phyloP scores from a whole-genome alignment of 1,284 basidiomycete genomes.

The Athelia sp. region DNA sequence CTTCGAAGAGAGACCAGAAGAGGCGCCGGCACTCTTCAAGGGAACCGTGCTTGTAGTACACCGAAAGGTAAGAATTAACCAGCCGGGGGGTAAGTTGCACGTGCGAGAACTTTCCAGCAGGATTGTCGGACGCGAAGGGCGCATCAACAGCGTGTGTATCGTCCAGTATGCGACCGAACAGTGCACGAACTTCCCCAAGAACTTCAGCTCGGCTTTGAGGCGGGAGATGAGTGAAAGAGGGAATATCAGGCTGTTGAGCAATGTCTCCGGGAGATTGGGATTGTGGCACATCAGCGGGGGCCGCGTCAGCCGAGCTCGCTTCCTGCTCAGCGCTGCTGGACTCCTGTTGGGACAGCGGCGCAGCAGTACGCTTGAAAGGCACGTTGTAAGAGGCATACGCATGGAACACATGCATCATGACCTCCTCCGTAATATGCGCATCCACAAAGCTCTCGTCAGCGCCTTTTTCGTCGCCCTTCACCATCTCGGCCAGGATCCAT shows the following conservation, averaged over 20 bases:
- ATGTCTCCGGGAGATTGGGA: too few relatives aligned
- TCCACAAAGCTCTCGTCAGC: constrained; percentile 15
- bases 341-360: constrained; percentile 21
- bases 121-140: constrained; percentile 13
- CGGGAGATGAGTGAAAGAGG: constrained; percentile 53
- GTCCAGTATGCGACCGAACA: constrained; percentile 68
- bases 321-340: neutral
- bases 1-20: constrained; percentile 44
- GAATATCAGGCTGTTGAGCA: constrained; percentile 1
- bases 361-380: constrained; percentile 52
- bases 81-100: constrained; percentile 63
- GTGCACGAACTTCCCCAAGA: constrained; percentile 61
- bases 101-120: constrained; percentile 38
- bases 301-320: too few relatives aligned
- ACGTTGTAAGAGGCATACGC: constrained; percentile 81
- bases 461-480: constrained; percentile 31
- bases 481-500: constrained; percentile 91
- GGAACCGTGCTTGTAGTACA: constrained; percentile 62
- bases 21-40: constrained; percentile 42
- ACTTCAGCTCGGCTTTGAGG: constrained; percentile 77
- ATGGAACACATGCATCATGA: constrained; percentile 84
- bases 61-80: constrained; percentile 79
- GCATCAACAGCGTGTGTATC: constrained; percentile 26
- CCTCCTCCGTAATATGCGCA: constrained; percentile 59
- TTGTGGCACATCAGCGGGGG: too few relatives aligned